Evolutionary conservation across 2,329 filamentous ascomycete genomes (phyloP).

Genomic region (Arthrobotrys megalospora): DNA sequence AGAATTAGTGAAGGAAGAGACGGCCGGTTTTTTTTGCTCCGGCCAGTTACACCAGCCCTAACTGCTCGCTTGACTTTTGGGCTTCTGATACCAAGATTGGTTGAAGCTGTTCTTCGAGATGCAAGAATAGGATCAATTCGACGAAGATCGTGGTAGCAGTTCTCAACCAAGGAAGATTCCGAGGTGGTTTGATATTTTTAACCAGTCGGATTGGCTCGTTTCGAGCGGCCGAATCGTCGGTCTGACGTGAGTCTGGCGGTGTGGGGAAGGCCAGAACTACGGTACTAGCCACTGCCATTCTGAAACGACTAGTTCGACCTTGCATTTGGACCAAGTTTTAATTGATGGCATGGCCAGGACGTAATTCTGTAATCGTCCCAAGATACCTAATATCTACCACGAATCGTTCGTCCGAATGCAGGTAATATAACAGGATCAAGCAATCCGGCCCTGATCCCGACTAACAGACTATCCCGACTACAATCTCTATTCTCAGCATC

Average conservation of each 20-base stretch:
- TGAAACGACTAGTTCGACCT: constrained; percentile 31
- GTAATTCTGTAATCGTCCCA: constrained; percentile 31
- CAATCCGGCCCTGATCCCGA: constrained; percentile 13
- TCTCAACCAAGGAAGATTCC: constrained; percentile 26
- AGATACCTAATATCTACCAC: constrained; percentile 25
- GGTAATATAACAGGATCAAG: constrained; percentile 29
- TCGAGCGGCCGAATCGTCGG: constrained; percentile 14
- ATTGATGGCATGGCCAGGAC: constrained; percentile 12
- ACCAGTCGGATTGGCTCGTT: constrained; percentile 23
- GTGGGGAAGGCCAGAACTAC: constrained; percentile 15
- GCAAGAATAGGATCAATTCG: constrained; percentile 14
- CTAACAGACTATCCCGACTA: constrained; percentile 17
- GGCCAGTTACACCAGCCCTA: background rate
- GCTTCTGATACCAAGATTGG: constrained; percentile 9
- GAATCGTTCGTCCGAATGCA: constrained; percentile 14
- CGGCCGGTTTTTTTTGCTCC: constrained; percentile 4
- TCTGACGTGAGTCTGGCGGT: constrained; percentile 25
- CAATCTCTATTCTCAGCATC: constrained; percentile 12
- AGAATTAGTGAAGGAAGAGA: background rate
- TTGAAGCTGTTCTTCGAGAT: constrained; percentile 14
- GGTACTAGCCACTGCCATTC: constrained; percentile 29
- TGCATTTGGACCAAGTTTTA: constrained; percentile 34
- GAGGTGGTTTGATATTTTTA: constrained; percentile 15
- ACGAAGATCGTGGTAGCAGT: constrained; percentile 6
- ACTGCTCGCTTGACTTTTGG: constrained; percentile 2